Evolutionary conservation across 208 protist species (phyloP), one percentile per base, ranked within the genome.

Genomic region (Crithidia bombi): DNA sequence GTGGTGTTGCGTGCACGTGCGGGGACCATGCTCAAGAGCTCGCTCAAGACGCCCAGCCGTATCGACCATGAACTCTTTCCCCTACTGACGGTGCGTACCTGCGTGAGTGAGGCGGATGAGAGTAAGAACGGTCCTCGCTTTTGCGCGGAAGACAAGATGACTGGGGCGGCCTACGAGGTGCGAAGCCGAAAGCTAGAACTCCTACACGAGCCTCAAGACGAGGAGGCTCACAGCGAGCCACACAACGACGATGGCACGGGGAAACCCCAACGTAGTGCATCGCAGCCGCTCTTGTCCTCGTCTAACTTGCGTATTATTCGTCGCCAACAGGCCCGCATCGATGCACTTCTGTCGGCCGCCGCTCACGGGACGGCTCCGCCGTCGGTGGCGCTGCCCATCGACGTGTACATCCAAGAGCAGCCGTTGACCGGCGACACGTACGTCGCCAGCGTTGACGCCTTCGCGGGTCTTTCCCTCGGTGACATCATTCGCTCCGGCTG

Each of bases 401-500:
- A 92, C 57, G 68, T 79, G 14, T 90, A 92, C 70, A 73, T 89
- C 17, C 86, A 91, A 36, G 74, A 89, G 62, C 73, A 87, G 19
- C 56, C 76, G 12, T 69, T 70, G 23, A 87, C 70, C 3, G 81
- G 79, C 3, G 72, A 83, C 46, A 70, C 70, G 14, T 90, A 81
- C 67, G 75, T 95, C 23, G 81, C 86, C 9, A 85, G 83, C 26
- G 83, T 93, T 10, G 87, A 89, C 12, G 57, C 81, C 21, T 93
- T 89, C 59, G 72, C 79, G 0, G 90, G 90, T 21, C 73, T 93
- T 39, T 95, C 90, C 4, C 81, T 95, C 6, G 86, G 81, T 11
- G 90, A 95, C 61, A 79, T 93, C 30, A 85, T 92, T n/a, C 90
- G 87, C 41, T 89, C 83, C 35, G 90, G 90, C 12, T 92, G 87